Evolutionary conservation across 768 basidiomycete genomes (phyloP).

Genomic region (Pholiota microspora): DNA sequence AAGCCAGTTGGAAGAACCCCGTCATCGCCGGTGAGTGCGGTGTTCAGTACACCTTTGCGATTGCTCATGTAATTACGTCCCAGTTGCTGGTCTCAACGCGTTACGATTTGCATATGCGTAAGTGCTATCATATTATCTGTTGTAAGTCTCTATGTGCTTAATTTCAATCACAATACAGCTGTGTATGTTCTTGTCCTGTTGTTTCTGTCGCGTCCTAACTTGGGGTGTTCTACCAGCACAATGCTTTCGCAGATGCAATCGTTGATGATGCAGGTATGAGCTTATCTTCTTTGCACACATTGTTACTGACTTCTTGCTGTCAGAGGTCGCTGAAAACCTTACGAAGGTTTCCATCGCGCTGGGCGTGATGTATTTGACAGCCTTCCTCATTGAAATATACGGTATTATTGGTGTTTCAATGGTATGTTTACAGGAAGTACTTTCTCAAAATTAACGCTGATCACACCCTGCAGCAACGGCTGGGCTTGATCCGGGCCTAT

Average conservation of each 20-base stretch:
- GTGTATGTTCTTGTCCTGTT: background rate
- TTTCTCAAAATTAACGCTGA: constrained; percentile 8
- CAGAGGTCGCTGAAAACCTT: constrained; percentile 28
- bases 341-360: constrained; percentile 35
- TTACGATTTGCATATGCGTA: constrained; percentile 37
- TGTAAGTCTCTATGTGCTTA: constrained; percentile 2
- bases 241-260: constrained; percentile 33
- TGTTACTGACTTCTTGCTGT: background rate
- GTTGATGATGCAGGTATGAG: constrained; percentile 28
- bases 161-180: background rate
- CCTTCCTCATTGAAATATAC: constrained; percentile 29
- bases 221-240: constrained; percentile 21
- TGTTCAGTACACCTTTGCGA: background rate
- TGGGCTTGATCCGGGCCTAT: constrained; percentile 26
- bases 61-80: background rate
- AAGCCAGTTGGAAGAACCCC: constrained; percentile 39
- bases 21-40: constrained; percentile 35
- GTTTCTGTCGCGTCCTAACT: background rate
- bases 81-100: constrained; percentile 39
- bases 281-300: background rate
- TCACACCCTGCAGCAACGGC: constrained; percentile 22
- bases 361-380: constrained; percentile 34
- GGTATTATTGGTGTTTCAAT: constrained; percentile 29
- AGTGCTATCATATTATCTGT: constrained; percentile 16
- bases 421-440: constrained; percentile 13